Percentiles rank a stretch among this genome's conserved stretches.
Conservation (phyloP, 805 yeast species). For the Hagleromyces aurorensis region DNA sequence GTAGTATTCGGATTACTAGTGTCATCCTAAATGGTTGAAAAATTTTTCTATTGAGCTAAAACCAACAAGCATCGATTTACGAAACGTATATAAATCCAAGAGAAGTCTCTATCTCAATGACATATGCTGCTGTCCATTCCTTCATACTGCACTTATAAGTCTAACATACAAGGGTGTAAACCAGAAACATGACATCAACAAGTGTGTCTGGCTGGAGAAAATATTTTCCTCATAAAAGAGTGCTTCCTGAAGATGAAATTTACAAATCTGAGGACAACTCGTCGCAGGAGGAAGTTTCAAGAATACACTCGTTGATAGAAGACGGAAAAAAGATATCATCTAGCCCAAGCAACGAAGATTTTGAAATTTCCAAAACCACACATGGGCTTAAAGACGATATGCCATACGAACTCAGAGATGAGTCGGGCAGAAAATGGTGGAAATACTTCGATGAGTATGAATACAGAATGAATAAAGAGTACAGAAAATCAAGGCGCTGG, state of each 20-base stretch:
- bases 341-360: slow-evolving; percentile 1
- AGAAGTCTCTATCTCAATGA: no score
- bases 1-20: no score
- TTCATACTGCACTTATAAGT: slow-evolving; percentile 2
- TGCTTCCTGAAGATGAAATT: slow-evolving; percentile 11
- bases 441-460: slow-evolving; percentile 45
- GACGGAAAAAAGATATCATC: slow-evolving; percentile 1
- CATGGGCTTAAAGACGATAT: slow-evolving; percentile 23
- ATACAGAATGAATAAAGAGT: slow-evolving; percentile 35
- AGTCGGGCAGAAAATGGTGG: slow-evolving; percentile 37
- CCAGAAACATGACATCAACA: background rate
- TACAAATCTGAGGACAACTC: slow-evolving; percentile 2
- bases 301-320: slow-evolving; percentile 2
- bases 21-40: no score
- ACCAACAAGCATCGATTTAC: no score
- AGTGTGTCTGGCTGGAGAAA: slow-evolving; percentile 12
- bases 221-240: slow-evolving; percentile 24
- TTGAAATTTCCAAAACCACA: slow-evolving; percentile 1
- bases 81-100: no score
- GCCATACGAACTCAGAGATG: slow-evolving; percentile 35
- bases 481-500: slow-evolving; percentile 29
- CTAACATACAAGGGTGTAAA: slow-evolving; percentile 2
- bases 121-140: no score
- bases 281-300: slow-evolving; percentile 5
- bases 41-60: no score